phyloP scores from a whole-genome alignment of 1,284 basidiomycete species.

The Fomitopsis palustris region DNA sequence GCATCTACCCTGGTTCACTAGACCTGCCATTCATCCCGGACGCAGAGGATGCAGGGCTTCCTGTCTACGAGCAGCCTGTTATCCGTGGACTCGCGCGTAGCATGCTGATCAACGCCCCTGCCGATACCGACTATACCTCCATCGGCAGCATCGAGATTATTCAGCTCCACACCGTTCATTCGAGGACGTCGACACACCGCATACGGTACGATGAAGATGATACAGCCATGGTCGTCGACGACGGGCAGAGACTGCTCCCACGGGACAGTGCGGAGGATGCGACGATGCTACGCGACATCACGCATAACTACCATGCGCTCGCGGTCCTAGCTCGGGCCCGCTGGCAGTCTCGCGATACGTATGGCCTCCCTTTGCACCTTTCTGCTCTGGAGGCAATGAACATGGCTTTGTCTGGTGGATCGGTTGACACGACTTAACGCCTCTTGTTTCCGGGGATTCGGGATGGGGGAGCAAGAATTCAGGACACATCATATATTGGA shows the following conservation, averaged over 20 bases:
- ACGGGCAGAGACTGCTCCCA: slow-evolving; percentile 14
- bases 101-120: slow-evolving; percentile 51
- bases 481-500: neutral
- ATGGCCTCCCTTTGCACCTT: slow-evolving; percentile 62
- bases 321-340: slow-evolving; percentile 52
- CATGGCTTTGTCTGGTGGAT: slow-evolving; percentile 26
- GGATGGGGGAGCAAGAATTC: no score
- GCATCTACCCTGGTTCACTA: slow-evolving; percentile 12
- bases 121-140: slow-evolving; percentile 34
- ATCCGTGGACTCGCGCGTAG: slow-evolving; percentile 53
- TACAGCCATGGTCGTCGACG: neutral
- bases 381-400: slow-evolving; percentile 62
- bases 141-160: slow-evolving; percentile 57
- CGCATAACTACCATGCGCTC: slow-evolving; percentile 65
- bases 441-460: neutral
- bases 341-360: slow-evolving; percentile 45
- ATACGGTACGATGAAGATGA: slow-evolving; percentile 14
- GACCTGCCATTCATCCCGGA: slow-evolving; percentile 24
- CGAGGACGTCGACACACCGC: slow-evolving; percentile 32
- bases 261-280: slow-evolving; percentile 22
- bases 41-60: slow-evolving; percentile 29
- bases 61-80: slow-evolving; percentile 24
- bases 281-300: slow-evolving; percentile 52
- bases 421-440: neutral
- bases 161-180: slow-evolving; percentile 47